Base-by-base conservation (phyloP, 192 early-diverging fungal species). In the Chytriomyces hyalinus region DNA sequence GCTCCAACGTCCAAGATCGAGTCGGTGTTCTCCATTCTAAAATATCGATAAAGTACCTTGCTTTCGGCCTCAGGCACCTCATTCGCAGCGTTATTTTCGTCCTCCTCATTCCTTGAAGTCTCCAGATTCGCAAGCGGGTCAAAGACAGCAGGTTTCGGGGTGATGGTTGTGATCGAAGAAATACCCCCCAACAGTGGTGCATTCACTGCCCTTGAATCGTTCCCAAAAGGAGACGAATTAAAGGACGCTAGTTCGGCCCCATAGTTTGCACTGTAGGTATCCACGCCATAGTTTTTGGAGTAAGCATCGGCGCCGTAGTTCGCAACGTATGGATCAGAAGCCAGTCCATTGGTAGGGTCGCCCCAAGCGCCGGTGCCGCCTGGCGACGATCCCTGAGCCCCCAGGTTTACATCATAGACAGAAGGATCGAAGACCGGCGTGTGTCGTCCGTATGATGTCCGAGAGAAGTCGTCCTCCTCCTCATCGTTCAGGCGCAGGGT, bases 121-220 rank as follows among this genome's bases (percentile, higher is more conserved):
- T 45, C 24, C 43, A 73, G n/a, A 73, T 73, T 73, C n/a, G 71
- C 71, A 6, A 73, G 44, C 0, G 71, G 71, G 28, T 73, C 71
- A 43, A 62, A 73, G 8, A 45, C 57, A 45, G 45, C 71, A 22
- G 71, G 71, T 61, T 60, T 63, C 43, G 71, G 57, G n/a, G 71
- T 73, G 26, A 73, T 73, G 28, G 71, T 73, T 28, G 8, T 36
- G 13, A 60, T 62, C 1, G 26, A 15, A 43, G 36, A 13, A 65
- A 26, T 26, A 15, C 63, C 36, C 26, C 53, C 53, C 13, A 57
- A 13, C 53, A 20, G 20, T 57, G 53, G 53, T 20, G 15, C 53
- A 57, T 57, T n/a, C 15, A n/a, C 53, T 57, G 53, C 53, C 13
- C 53, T 57, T 13, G 20, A 57, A n/a, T 20, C 53, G 53, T 13